phyloP scores from a whole-genome alignment of 2,329 filamentous ascomycete species.

The Macrophomina tecta region DNA sequence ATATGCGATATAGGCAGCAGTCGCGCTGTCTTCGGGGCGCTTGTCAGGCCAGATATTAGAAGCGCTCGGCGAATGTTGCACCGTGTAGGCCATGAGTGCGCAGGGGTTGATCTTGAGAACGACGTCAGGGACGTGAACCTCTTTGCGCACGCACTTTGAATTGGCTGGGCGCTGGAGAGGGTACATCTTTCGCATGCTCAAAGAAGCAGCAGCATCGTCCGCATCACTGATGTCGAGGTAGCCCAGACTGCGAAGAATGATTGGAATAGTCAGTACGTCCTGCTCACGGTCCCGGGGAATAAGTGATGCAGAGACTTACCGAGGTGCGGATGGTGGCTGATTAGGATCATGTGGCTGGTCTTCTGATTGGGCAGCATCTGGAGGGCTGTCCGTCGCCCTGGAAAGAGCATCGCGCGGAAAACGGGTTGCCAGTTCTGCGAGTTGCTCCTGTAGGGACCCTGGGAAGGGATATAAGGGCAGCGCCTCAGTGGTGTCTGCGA shows the following conservation, averaged over 20 bases:
- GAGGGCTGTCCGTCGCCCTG: no score
- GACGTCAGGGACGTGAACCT: not conserved
- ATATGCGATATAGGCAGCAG: not conserved
- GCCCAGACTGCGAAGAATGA: not conserved
- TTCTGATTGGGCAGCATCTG: not conserved
- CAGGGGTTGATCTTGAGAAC: not conserved
- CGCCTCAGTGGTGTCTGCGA: no score
- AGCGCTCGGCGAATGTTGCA: not conserved
- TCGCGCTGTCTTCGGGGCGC: not conserved
- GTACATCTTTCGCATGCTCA: not conserved
- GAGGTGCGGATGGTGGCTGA: not conserved
- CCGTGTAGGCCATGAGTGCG: not conserved
- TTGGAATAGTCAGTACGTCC: not conserved
- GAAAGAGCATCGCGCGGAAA: no score
- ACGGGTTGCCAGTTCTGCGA: no score
- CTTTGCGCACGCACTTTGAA: no score
- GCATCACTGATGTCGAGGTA: not conserved
- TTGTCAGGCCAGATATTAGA: conserved; percentile 11
- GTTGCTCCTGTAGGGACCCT: no score
- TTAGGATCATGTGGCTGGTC: not conserved
- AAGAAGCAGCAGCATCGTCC: not conserved
- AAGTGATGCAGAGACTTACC: no score
- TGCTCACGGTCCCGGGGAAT: not conserved
- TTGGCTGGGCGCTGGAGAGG: not conserved
- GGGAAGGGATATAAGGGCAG: no score